Evolutionary conservation across 495 filamentous ascomycete genomes (phyloP).

Genomic region (Tricharina praecox): DNA sequence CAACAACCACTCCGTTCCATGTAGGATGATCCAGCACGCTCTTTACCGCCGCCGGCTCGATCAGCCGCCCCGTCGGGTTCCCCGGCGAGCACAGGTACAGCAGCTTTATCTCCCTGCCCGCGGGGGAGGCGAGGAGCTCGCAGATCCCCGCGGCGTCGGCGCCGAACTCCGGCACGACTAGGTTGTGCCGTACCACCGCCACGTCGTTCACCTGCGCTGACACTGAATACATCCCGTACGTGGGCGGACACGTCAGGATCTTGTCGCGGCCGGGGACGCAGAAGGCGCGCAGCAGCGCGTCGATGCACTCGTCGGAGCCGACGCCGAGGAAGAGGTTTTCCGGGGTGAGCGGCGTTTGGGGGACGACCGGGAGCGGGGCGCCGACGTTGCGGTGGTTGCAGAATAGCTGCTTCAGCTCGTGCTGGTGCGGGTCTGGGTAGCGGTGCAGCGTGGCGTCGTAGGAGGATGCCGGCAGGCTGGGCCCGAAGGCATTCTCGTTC

Average conservation of each 20-base stretch:
- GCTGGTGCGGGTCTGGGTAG: conserved; percentile 95
- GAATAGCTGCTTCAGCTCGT: conserved; percentile 65
- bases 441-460: conserved; percentile 70
- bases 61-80: conserved; percentile 70
- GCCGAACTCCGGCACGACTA: conserved; percentile 52
- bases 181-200: conserved; percentile 62
- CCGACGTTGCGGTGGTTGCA: conserved; percentile 80
- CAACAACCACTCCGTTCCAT: conserved; percentile 85
- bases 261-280: conserved; percentile 73
- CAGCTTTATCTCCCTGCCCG: conserved; percentile 56
- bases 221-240: conserved; percentile 95
- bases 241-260: conserved; percentile 86
- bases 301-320: conserved; percentile 90
- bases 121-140: conserved; percentile 39
- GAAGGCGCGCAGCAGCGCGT: conserved; percentile 81
- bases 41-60: conserved; percentile 58
- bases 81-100: conserved; percentile 86
- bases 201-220: conserved; percentile 89
- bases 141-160: conserved; percentile 55
- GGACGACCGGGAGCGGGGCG: conserved; percentile 41
- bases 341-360: conserved; percentile 50
- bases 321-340: conserved; percentile 81
- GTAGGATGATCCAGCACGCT: conserved; percentile 66
- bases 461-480: conserved; percentile 33
- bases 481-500: conserved; percentile 93